Evolutionary conservation across 257 asterid species (phyloP).

Genomic region (Capsicum rhomboideum): DNA sequence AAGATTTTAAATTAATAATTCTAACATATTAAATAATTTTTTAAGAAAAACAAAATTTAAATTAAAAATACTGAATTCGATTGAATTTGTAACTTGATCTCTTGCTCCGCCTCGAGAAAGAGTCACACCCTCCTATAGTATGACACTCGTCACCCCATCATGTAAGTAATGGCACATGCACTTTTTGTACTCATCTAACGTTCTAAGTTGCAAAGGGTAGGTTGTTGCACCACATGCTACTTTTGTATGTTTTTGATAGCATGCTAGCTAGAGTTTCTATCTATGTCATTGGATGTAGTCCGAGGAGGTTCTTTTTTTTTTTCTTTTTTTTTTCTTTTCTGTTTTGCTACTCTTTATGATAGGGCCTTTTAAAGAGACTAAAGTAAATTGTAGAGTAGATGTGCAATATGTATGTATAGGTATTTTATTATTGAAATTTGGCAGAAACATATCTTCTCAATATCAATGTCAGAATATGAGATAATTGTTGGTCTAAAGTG

Average conservation of each 20-base stretch:
- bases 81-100: too few relatives aligned
- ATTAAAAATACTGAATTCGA: too few relatives aligned
- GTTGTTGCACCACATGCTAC: not conserved
- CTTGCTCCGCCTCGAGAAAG: too few relatives aligned
- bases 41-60: too few relatives aligned
- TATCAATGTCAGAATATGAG: not conserved
- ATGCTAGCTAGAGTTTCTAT: not conserved
- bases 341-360: not conserved
- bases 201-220: not conserved
- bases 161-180: slow-evolving; percentile 19
- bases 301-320: too few relatives aligned
- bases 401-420: not conserved
- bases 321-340: not conserved
- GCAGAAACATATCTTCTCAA: not conserved
- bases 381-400: not conserved
- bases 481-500: not conserved
- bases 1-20: too few relatives aligned
- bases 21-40: too few relatives aligned
- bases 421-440: not conserved
- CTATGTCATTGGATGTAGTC: not conserved
- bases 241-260: not conserved
- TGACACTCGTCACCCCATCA: not conserved
- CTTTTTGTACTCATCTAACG: not conserved
- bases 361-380: not conserved
- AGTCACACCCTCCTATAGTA: too few relatives aligned